Percentiles rank a stretch among this genome's conserved stretches.
These are phyloP conservation scores for Hortaea sp. DNA, from an alignment of 2,329 filamentous ascomycete genomes.

Conservation along the genomic window DNA sequence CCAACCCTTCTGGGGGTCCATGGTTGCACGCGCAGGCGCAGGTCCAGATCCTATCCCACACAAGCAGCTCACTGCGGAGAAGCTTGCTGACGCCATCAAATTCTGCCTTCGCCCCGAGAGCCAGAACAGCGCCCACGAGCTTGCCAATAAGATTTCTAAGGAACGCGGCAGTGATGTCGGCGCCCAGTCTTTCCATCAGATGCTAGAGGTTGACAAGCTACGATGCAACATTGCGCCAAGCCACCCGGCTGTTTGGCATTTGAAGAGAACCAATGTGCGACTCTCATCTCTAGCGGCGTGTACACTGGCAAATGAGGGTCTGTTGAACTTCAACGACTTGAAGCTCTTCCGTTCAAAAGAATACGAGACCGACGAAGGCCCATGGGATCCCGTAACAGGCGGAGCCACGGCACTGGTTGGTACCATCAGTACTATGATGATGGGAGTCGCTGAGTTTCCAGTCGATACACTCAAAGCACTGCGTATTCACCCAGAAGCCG, in stretches of 20 bases:
- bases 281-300: conserved; percentile 66
- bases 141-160: conserved; percentile 32
- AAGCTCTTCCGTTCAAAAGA: conserved; percentile 58
- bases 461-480: conserved; percentile 43
- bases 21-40: conserved; percentile 41
- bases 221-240: conserved; percentile 60
- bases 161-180: conserved; percentile 35
- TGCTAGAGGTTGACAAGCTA: conserved; percentile 53
- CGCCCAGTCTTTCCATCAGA: conserved; percentile 37
- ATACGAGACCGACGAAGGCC: conserved; percentile 69
- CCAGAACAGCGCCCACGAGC: conserved; percentile 25
- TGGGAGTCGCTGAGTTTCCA: conserved; percentile 69
- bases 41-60: conserved; percentile 40
- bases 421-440: conserved; percentile 69
- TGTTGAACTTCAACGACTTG: conserved; percentile 59
- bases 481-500: conserved; percentile 30
- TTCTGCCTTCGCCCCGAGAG: conserved; percentile 33
- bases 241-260: conserved; percentile 62
- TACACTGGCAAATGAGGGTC: conserved; percentile 53
- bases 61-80: conserved; percentile 34
- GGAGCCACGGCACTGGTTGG: conserved; percentile 69
- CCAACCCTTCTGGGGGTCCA: conserved; percentile 46
- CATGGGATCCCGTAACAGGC: conserved; percentile 68
- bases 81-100: conserved; percentile 36
- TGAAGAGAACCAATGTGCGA: conserved; percentile 55